These are phyloP conservation scores for Viola pubescens DNA, from an alignment of 441 rosid species.

Conservation along the genomic window DNA sequence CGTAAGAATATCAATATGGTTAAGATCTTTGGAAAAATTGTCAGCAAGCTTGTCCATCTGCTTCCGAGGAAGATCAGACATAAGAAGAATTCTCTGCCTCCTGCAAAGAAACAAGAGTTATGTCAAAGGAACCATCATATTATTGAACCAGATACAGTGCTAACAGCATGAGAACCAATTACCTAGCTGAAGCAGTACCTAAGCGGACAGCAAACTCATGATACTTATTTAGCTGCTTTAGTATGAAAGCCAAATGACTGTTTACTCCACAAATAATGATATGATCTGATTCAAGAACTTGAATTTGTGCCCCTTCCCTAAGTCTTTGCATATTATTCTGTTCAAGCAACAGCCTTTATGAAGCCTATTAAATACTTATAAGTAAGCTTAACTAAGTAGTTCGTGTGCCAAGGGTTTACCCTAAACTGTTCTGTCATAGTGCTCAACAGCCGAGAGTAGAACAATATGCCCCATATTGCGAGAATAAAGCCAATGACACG, in stretches of 20 bases:
- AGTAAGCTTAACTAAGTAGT: slow-evolving; percentile 9
- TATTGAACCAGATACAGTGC: slow-evolving; percentile 3
- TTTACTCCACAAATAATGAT: slow-evolving; percentile 84
- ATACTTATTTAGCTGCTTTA: slow-evolving; percentile 83
- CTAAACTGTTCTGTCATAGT: slow-evolving; percentile 97
- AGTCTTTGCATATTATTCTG: slow-evolving; percentile 88
- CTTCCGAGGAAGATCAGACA: slow-evolving; percentile 96
- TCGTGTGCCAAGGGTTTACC: slow-evolving; percentile 35
- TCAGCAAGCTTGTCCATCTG: slow-evolving; percentile 89
- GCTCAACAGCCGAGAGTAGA: slow-evolving; percentile 90
- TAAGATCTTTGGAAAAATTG: slow-evolving; percentile 61
- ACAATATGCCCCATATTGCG: slow-evolving; percentile 91
- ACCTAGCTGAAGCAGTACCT: slow-evolving; percentile 95
- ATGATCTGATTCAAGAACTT: slow-evolving; percentile 89
- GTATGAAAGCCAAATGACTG: slow-evolving; percentile 67
- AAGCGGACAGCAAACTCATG: slow-evolving; percentile 86
- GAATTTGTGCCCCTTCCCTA: slow-evolving; percentile 95
- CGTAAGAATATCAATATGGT: slow-evolving; percentile 80
- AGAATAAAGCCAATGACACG: slow-evolving; percentile 79
- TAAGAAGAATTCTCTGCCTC: slow-evolving; percentile 90
- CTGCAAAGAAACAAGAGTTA: slow-evolving; percentile 32
- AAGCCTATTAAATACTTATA: slow-evolving; percentile 14
- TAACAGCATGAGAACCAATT: slow-evolving; percentile 21
- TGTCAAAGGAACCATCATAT: slow-evolving; percentile 17
- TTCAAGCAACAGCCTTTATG: slow-evolving; percentile 21